phyloP scores from a whole-genome alignment of 2,329 filamentous ascomycete genomes.

The Beauveria sp. region DNA sequence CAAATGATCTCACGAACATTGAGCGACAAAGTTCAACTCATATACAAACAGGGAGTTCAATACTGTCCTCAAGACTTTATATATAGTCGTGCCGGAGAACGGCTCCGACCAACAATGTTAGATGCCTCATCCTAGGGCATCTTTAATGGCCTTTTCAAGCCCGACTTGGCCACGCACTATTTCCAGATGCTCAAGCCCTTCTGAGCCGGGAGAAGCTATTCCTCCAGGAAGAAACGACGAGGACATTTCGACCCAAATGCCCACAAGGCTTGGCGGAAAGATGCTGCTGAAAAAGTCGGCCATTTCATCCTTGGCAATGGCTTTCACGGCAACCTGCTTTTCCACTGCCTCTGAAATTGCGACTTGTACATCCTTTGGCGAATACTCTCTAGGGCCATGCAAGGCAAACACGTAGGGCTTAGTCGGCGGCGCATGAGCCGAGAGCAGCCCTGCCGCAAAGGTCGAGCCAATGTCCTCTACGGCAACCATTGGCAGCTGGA shows the following conservation, averaged over 20 bases:
- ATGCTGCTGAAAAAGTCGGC: slow-evolving; percentile 15
- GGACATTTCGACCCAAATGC: slow-evolving; percentile 24
- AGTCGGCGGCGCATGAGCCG: slow-evolving; percentile 12
- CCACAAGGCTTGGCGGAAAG: slow-evolving; percentile 18
- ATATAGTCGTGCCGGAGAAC: background rate
- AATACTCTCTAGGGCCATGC: slow-evolving; percentile 23
- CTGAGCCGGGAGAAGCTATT: slow-evolving; percentile 14
- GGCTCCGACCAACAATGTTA: background rate
- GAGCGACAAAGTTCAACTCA: background rate
- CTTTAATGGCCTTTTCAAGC: slow-evolving; percentile 15
- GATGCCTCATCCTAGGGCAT: background rate
- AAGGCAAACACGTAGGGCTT: slow-evolving; percentile 25
- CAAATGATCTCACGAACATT: background rate
- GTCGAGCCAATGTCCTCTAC: slow-evolving; percentile 18
- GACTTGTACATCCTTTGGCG: slow-evolving; percentile 21
- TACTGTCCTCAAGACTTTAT: background rate
- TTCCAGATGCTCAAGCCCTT: slow-evolving; percentile 9
- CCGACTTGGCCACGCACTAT: slow-evolving; percentile 18
- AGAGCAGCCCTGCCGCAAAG: slow-evolving; percentile 20
- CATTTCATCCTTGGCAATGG: slow-evolving; percentile 20
- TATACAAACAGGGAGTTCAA: no score
- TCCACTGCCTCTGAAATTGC: slow-evolving; percentile 22
- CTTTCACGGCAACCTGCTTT: slow-evolving; percentile 19
- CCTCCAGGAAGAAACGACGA: slow-evolving; percentile 22
- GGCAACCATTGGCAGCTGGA: slow-evolving; percentile 25